These are phyloP conservation scores for Oryza meyeriana DNA, from an alignment of 176 grass and related monocot genomes.

Conservation along the genomic window DNA sequence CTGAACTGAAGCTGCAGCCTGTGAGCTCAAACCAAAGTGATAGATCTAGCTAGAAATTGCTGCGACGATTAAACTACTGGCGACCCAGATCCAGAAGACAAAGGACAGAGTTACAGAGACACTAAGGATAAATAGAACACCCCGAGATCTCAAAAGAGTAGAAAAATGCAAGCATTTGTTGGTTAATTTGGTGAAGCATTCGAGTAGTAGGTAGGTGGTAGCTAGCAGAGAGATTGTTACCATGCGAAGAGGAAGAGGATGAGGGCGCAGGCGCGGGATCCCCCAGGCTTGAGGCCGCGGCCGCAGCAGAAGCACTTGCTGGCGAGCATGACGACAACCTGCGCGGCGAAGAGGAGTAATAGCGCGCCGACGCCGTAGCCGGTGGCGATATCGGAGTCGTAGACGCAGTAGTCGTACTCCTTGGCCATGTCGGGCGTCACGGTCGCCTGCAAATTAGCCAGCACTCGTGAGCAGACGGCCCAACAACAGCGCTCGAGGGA, in stretches of 20 bases:
- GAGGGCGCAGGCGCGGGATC: slow-evolving; percentile 74
- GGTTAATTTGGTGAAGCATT: not conserved
- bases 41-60: slow-evolving; percentile 8
- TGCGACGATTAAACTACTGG: not conserved
- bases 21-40: not conserved
- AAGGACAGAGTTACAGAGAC: not conserved
- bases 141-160: not conserved
- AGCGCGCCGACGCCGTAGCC: slow-evolving; percentile 80
- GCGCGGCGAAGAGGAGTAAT: slow-evolving; percentile 59
- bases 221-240: slow-evolving; percentile 24
- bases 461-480: not conserved
- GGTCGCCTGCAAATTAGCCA: slow-evolving; percentile 30
- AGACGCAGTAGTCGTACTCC: slow-evolving; percentile 73
- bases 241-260: slow-evolving; percentile 76
- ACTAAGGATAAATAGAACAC: not conserved
- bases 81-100: not conserved
- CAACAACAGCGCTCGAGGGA: too few relatives aligned
- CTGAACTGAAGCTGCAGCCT: not conserved
- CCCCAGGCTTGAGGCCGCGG: slow-evolving; percentile 64
- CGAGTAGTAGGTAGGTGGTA: not conserved
- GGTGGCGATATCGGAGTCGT: slow-evolving; percentile 85
- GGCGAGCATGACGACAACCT: slow-evolving; percentile 55
- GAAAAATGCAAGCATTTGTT: not conserved
- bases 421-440: slow-evolving; percentile 62
- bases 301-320: slow-evolving; percentile 95